Evolutionary conservation across 768 basidiomycete genomes (phyloP).

Genomic region (Dictyophora rubrovolvata): DNA sequence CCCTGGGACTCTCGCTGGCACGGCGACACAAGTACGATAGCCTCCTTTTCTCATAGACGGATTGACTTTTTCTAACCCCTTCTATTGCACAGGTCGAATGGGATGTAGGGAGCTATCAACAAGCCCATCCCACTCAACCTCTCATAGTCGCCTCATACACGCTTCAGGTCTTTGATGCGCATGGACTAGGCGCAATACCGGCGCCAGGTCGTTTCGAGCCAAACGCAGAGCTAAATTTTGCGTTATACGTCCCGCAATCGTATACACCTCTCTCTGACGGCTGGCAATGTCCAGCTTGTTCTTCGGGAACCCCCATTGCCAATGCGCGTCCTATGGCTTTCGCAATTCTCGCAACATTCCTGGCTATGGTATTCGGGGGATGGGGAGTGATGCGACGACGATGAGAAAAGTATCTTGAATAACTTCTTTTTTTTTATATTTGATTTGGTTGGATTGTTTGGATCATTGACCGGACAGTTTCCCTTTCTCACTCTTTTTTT

Average conservation of each 20-base stretch:
- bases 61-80: background rate
- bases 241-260: constrained; percentile 66
- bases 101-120: constrained; percentile 72
- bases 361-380: constrained; percentile 13
- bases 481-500: too few relatives aligned
- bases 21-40: constrained; percentile 34
- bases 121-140: constrained; percentile 47
- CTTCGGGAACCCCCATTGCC: constrained; percentile 17
- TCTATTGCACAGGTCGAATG: constrained; percentile 42
- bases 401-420: background rate
- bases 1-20: constrained; percentile 62
- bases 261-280: constrained; percentile 57
- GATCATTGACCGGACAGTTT: too few relatives aligned
- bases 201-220: constrained; percentile 57
- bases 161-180: constrained; percentile 70
- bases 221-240: constrained; percentile 66
- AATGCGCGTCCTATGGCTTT: constrained; percentile 17
- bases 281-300: constrained; percentile 30
- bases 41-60: constrained; percentile 6
- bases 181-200: constrained; percentile 53
- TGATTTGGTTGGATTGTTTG: too few relatives aligned
- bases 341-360: constrained; percentile 11
- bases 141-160: constrained; percentile 72
- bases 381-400: constrained; percentile 11
- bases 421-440: background rate